Evolutionary conservation across 2,329 filamentous ascomycete species (phyloP).

Genomic region (Cadophora luteo-olivacea): DNA sequence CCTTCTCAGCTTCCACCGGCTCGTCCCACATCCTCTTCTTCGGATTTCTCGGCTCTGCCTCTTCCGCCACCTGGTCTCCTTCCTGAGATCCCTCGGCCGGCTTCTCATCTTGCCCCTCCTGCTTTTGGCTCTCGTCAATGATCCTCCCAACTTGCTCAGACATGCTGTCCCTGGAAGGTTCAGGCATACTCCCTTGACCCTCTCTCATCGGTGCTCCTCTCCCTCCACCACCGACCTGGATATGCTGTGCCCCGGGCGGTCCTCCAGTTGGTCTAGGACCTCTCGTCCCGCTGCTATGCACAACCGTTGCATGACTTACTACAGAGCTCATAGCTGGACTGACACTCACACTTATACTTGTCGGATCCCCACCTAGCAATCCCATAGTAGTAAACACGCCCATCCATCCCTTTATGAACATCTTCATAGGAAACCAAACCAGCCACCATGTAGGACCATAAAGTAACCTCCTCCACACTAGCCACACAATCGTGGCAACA

Average conservation of each 20-base stretch:
- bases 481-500: constrained; percentile 78
- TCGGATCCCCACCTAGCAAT: constrained; percentile 37
- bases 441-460: constrained; percentile 94
- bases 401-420: constrained; percentile 65
- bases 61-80: constrained; percentile 46
- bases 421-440: constrained; percentile 79
- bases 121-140: constrained; percentile 49
- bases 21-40: constrained; percentile 70
- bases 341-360: constrained; percentile 6
- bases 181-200: constrained; percentile 30
- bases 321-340: constrained; percentile 35
- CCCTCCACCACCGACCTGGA: constrained; percentile 52
- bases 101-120: constrained; percentile 46
- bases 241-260: constrained; percentile 50
- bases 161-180: constrained; percentile 45
- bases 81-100: constrained; percentile 40
- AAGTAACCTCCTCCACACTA: constrained; percentile 81
- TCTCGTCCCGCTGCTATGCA: constrained; percentile 37
- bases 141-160: constrained; percentile 62
- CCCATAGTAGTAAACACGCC: constrained; percentile 61
- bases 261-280: constrained; percentile 22
- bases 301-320: constrained; percentile 25
- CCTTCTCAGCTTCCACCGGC: constrained; percentile 46
- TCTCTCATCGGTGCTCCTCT: constrained; percentile 37
- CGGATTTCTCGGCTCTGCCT: constrained; percentile 52